Evolutionary conservation across 768 basidiomycete species (phyloP).

Genomic region (Leucocoprinus sp.): DNA sequence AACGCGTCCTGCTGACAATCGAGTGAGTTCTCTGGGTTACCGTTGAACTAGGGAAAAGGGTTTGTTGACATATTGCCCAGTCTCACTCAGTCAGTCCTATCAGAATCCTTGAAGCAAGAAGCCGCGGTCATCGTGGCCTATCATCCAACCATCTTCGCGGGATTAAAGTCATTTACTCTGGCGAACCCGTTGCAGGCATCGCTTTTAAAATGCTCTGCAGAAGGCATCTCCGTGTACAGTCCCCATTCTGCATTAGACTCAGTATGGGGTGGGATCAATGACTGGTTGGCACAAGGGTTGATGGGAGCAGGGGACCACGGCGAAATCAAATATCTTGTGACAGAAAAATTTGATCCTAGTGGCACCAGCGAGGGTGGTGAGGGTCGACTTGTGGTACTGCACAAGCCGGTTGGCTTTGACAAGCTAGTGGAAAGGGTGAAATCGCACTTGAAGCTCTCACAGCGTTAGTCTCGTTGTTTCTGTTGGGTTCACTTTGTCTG

Average conservation of each 20-base stretch:
- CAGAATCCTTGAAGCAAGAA: conserved; percentile 55
- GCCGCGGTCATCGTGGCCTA: conserved; percentile 71
- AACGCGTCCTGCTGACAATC: conserved; percentile 57
- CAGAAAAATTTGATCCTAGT: conserved; percentile 30
- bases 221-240: conserved; percentile 78
- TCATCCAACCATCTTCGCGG: conserved; percentile 79
- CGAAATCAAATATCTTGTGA: conserved; percentile 28
- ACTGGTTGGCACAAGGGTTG: conserved; percentile 68
- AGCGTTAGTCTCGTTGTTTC: conserved; percentile 22
- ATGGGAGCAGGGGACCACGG: conserved; percentile 30
- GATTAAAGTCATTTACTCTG: conserved; percentile 68
- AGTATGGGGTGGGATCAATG: conserved; percentile 81
- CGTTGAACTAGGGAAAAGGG: background rate
- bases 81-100: conserved; percentile 61
- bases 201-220: conserved; percentile 70
- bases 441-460: conserved; percentile 40
- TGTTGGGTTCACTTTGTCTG: conserved; percentile 13
- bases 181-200: conserved; percentile 71
- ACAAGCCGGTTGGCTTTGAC: conserved; percentile 48
- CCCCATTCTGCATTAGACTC: conserved; percentile 87
- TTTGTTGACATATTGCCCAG: conserved; percentile 30
- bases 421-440: conserved; percentile 64
- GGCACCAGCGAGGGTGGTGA: conserved; percentile 44
- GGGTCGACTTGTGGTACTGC: conserved; percentile 62
- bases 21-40: conserved; percentile 35